These are phyloP conservation scores for Solanum neorickii DNA, from an alignment of 257 asterid genomes.

Conservation along the genomic window DNA sequence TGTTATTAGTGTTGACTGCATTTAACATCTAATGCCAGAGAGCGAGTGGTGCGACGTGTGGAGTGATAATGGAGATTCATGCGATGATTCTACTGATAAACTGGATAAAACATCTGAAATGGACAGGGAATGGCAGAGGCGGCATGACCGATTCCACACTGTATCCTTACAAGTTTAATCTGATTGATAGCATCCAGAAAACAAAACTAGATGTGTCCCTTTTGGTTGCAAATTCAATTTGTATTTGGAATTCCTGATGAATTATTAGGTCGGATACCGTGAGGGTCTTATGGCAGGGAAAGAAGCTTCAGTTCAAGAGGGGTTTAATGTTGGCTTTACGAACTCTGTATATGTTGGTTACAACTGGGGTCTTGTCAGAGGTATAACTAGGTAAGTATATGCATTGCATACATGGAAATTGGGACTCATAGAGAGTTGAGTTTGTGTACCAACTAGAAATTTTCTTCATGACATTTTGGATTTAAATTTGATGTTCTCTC, in stretches of 20 bases:
- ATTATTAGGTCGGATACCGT: slow-evolving; percentile 79
- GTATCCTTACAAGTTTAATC: slow-evolving; percentile 24
- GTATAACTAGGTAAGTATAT: slow-evolving; percentile 54
- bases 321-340: slow-evolving; percentile 68
- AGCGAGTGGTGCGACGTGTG: slow-evolving; percentile 39
- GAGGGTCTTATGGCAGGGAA: slow-evolving; percentile 85
- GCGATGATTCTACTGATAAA: slow-evolving; percentile 23
- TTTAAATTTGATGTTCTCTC: background rate
- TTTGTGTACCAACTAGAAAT: background rate
- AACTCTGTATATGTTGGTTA: slow-evolving; percentile 52
- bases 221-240: background rate
- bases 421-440: background rate
- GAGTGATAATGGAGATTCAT: slow-evolving; percentile 49
- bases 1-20: background rate
- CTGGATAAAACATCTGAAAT: slow-evolving; percentile 23
- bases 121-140: slow-evolving; percentile 76
- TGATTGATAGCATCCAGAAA: background rate
- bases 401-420: background rate
- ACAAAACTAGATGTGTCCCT: background rate
- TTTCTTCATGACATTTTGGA: background rate
- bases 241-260: slow-evolving; percentile 9
- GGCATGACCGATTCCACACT: slow-evolving; percentile 65
- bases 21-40: slow-evolving; percentile 14
- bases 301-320: slow-evolving; percentile 77
- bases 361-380: slow-evolving; percentile 70